Evolutionary conservation across 768 basidiomycete species (phyloP), one percentile per base, ranked within the genome.

Genomic region (Boletus bicolor): DNA sequence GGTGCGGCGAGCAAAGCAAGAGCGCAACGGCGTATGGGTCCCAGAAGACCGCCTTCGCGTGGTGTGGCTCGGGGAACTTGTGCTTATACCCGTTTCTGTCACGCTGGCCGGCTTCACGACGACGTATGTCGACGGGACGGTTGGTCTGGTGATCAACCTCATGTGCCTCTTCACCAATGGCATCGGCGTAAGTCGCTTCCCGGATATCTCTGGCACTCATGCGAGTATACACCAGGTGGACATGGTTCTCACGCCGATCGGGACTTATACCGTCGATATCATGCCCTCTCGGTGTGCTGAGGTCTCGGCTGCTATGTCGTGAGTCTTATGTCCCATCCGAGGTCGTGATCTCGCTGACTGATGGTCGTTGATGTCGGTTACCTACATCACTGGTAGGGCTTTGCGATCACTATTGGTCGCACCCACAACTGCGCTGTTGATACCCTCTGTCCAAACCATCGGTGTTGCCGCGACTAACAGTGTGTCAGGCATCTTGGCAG

Each of bases 41-140:
- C 86, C 86, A 0, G 86, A 90, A 66, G 88, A 87, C 58, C 80
- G 87, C 6, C 75, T 89, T 26, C 77, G 82, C 1, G 84, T 76
- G 2, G 72, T 79, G 2, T 64, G 82, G 35, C 59, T 75, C 7
- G 80, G 82, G 9, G 76, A 75, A 4, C 68, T 76, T 0, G 34
- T 81, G 17, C 70, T 87, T 30, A 73, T 79, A 4, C 89, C 87
- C 0, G 28, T 84, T 0, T 80, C 85, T 1, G 66, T 84, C 3
- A 64, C 82, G 0, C 48, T 70, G 0, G 76, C 75, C 0, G 85
- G 86, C 1, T 57, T 86, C 3, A 63, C 78, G n/a, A 82, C 77
- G 14, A 63, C 73, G 35, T 85, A 77, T 62, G 71, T 87, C 7
- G 70, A 70, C 7, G 82, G 83, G 1, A 72, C 56, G 1, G 42